Evolutionary conservation across 345 rosid species (phyloP).

Genomic region (Streptanthus diversifolius): DNA sequence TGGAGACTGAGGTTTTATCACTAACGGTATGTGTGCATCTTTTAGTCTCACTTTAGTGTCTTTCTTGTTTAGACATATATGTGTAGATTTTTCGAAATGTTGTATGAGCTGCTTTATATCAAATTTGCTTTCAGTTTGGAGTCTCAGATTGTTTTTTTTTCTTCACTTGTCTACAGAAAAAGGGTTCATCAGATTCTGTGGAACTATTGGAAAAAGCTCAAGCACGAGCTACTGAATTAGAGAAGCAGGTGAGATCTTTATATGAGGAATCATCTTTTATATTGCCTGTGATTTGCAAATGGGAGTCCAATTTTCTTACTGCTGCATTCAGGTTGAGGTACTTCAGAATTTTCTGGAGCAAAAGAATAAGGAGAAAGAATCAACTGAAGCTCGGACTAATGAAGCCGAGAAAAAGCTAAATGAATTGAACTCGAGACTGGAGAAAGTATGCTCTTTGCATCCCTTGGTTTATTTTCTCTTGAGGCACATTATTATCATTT

Average conservation of each 20-base stretch:
- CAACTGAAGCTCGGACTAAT: slow-evolving; percentile 40
- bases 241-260: slow-evolving; percentile 55
- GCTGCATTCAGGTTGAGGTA: slow-evolving; percentile 50
- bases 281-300: neutral
- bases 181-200: slow-evolving; percentile 52
- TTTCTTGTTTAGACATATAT: neutral
- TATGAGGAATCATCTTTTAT: neutral
- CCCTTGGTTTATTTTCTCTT: neutral
- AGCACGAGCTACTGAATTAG: slow-evolving; percentile 64
- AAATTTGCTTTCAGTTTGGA: slow-evolving; percentile 2
- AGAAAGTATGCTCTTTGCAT: slow-evolving; percentile 48
- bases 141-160: neutral
- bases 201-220: slow-evolving; percentile 65
- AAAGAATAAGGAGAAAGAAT: slow-evolving; percentile 55
- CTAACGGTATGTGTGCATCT: slow-evolving; percentile 46
- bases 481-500: neutral
- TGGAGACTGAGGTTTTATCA: slow-evolving; percentile 58
- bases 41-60: neutral
- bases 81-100: neutral
- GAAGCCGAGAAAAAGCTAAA: slow-evolving; percentile 61
- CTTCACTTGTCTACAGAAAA: slow-evolving; percentile 39
- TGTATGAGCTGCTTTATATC: neutral
- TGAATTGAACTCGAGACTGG: slow-evolving; percentile 51
- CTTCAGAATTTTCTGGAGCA: slow-evolving; percentile 50
- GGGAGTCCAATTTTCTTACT: neutral